Evolutionary conservation across 1,139 yeast genomes (phyloP), one percentile per base, ranked within the genome.

Genomic region (Yamadazyma sp.): DNA sequence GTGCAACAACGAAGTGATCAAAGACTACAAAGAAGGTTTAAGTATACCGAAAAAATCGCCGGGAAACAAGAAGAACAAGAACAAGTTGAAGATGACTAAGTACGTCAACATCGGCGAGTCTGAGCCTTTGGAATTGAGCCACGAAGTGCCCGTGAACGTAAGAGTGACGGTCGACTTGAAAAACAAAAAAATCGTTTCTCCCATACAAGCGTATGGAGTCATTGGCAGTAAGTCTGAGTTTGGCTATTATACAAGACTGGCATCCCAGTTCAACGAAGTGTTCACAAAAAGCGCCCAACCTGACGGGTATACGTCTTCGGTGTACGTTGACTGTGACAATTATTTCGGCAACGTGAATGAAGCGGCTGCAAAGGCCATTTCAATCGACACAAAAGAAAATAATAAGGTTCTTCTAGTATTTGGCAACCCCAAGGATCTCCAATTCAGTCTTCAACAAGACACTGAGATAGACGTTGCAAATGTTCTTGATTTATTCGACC

Each of bases 121-220:
- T 2, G 64, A 75, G 41, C 69, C 81, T 5, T 51, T 87, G 29
- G 83, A 81, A 55, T 67, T 89, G 42, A 68, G 74, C 3, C 79
- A 78, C 44, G 81, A 81, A 45, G 81, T 87, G 2, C 96, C 96
- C 1, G 76, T 79, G 1, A 81, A 85, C 51, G 87, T 85, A 5
- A 66, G 96, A 48, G 96, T 89, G 5, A 87, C 95, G 0, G 88
- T 89, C 1, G 89, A 89, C 54, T 54, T 79, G 23, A 69, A 77
- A 39, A 75, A 75, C 23, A 74, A 73, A 41, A 75, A 75, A 41
- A 77, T 87, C 6, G 94, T 87, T 0, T 77, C 91, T 1, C 89
- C 95, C 3, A 50, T 65, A 14, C 79, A 77, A 37, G 95, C 95
- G 0, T 87, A 87, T 55, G 87, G 86, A 1, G 53, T 62, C 3